Conservation (phyloP, 176 grass and related monocot genomes). For the Hordeum marinum region DNA sequence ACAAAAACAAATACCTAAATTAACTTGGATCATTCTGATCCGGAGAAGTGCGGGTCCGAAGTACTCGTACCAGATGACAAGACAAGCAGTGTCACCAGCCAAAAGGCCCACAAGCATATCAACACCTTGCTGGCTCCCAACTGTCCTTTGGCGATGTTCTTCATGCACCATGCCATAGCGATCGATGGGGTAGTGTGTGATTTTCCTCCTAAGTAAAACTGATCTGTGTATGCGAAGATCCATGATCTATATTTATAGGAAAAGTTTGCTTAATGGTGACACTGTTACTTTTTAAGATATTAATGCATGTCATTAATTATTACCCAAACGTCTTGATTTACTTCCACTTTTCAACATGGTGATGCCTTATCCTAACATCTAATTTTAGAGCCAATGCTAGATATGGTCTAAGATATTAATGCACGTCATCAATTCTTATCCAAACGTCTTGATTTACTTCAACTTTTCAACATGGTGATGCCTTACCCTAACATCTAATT, state of each 20-base stretch:
- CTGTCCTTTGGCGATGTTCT: background rate
- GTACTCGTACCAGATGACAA: background rate
- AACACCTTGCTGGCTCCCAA: background rate
- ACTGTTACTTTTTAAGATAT: background rate
- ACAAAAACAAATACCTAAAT: background rate
- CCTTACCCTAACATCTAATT: too few species aligned
- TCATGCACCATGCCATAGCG: background rate
- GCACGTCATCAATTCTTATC: too few species aligned
- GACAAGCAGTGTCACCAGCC: background rate
- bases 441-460: too few species aligned
- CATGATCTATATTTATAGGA: background rate
- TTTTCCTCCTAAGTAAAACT: background rate
- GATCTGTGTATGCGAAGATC: background rate
- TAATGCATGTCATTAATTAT: too few species aligned
- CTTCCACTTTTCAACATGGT: background rate
- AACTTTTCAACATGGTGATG: too few species aligned
- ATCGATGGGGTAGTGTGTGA: background rate
- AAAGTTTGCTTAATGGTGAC: background rate
- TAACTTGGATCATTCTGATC: background rate
- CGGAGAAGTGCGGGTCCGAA: background rate
- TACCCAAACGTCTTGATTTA: too few species aligned
- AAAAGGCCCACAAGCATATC: background rate
- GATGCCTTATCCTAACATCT: background rate
- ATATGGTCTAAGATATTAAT: background rate
- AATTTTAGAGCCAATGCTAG: background rate